These are phyloP conservation scores for Podosphaera xanthii DNA, from an alignment of 2,329 filamentous ascomycete species.

Conservation along the genomic window DNA sequence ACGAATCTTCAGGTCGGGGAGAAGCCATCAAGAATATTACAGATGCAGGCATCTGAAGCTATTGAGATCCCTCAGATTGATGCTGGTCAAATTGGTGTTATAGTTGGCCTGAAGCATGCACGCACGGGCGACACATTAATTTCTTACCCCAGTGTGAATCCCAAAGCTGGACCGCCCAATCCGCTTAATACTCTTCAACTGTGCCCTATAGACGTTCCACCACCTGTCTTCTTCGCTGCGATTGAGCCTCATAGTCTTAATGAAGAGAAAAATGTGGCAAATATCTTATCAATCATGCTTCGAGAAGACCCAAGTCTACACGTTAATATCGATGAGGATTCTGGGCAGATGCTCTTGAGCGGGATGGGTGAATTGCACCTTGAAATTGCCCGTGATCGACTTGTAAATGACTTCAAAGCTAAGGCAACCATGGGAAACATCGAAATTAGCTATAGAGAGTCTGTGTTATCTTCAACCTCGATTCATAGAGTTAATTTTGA, in stretches of 20 bases:
- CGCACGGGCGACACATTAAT: conserved; percentile 84
- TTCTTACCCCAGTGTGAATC: conserved; percentile 39
- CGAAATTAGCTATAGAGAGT: conserved; percentile 88
- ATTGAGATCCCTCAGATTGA: conserved; percentile 62
- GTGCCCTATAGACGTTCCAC: conserved; percentile 69
- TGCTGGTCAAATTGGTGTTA: conserved; percentile 81
- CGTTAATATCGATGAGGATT: conserved; percentile 66
- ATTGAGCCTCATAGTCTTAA: conserved; percentile 60
- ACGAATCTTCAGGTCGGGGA: conserved; percentile 64
- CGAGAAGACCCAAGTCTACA: conserved; percentile 84
- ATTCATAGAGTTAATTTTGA: conserved; percentile 46
- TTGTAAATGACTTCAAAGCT: conserved; percentile 73
- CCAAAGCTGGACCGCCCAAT: conserved; percentile 39
- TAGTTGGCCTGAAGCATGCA: conserved; percentile 74
- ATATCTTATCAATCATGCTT: conserved; percentile 53
- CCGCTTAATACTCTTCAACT: conserved; percentile 57
- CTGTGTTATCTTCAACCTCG: conserved; percentile 33
- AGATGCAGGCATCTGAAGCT: conserved; percentile 75
- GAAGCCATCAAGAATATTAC: conserved; percentile 56
- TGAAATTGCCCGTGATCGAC: conserved; percentile 72
- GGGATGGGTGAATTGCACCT: conserved; percentile 95
- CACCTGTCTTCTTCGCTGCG: conserved; percentile 90
- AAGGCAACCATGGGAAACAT: conserved; percentile 73
- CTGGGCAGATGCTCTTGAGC: conserved; percentile 76
- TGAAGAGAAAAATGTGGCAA: conserved; percentile 59